Base-by-base conservation (phyloP, 2,329 filamentous ascomycete genomes). In the Raffaelea ambrosiae region DNA sequence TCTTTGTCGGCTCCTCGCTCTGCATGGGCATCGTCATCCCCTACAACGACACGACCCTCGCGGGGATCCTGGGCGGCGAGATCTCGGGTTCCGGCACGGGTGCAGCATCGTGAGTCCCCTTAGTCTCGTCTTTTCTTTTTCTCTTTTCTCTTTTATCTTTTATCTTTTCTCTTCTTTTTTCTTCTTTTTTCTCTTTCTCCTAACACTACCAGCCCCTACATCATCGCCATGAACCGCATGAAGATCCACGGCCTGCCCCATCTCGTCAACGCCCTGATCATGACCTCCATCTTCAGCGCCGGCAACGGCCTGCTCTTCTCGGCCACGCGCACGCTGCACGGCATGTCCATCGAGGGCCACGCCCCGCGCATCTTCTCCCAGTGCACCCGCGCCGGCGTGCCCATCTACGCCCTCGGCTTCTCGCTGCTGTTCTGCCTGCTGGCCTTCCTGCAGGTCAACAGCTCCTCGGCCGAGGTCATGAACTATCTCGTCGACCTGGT, bases 1-100 rank as follows among this genome's bases (percentile, higher is more conserved):
- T 86, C 64, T 86, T 85, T 64, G 72, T 85, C 20, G 71, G 83
- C 5, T 78, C 81, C 5, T 77, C 79, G 4, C 67, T 88, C 2
- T 74, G 71, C 46, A 73, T 84, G 19, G 80, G 80, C 4, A 76
- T 84, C 48, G 61, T 83, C 50, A 71, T 84, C 46, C 70, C 82
- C 2, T 78, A 77, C 59, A 73, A 83, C 49, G 77, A 83, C 54
- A 52, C 66, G 1, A 73, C 71, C 18, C 65, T 84, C 51, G 66
- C 57, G 14, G 73, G 74, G 0, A 77, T 79, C 51, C 63, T 71
- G 3, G 66, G 69, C 7, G 72, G 71, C 43, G 68, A 72, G 13
- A 54, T 57, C 35, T 70, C 72, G 1, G 74, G 74, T 40, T 75
- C 77, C 2, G 67, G 67, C 33, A 71, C 67, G 0, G 71, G 66